A percentile compares a stretch with the other conserved stretches of the same genome.
These are phyloP conservation scores for Caloboletus firmus DNA, from an alignment of 1,284 basidiomycete species.

Conservation along the genomic window DNA sequence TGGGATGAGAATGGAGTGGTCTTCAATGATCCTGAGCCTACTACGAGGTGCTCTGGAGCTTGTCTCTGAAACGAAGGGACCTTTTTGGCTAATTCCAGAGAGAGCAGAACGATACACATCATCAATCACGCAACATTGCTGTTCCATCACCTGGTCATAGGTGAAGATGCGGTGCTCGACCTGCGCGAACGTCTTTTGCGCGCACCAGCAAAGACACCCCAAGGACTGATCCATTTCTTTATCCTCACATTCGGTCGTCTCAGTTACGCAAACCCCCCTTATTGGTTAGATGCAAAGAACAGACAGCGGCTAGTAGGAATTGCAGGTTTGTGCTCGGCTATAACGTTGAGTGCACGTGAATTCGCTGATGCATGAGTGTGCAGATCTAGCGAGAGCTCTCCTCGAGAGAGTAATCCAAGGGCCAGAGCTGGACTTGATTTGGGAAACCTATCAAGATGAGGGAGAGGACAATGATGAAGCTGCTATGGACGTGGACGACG, in stretches of 20 bases:
- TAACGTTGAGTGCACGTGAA: slow-evolving; percentile 1
- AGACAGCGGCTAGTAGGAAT: slow-evolving; percentile 49
- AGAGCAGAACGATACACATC: slow-evolving; percentile 47
- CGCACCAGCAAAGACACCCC: slow-evolving; percentile 54
- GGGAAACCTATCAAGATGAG: slow-evolving; percentile 61
- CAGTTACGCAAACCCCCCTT: slow-evolving; percentile 67
- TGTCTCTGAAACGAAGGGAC: neutral
- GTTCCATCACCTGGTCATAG: slow-evolving; percentile 60
- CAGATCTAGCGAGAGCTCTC: slow-evolving; percentile 68
- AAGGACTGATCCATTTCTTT: slow-evolving; percentile 73
- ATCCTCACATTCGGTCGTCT: slow-evolving; percentile 74
- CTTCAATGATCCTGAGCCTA: slow-evolving; percentile 38
- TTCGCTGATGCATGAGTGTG: slow-evolving; percentile 18
- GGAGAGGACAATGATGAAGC: slow-evolving; percentile 46
- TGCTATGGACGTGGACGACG: slow-evolving; percentile 50
- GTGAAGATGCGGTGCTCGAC: slow-evolving; percentile 44
- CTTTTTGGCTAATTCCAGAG: slow-evolving; percentile 7
- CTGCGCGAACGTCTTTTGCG: slow-evolving; percentile 56
- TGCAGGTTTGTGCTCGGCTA: slow-evolving; percentile 46
- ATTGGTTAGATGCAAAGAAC: slow-evolving; percentile 52
- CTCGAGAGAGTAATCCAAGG: slow-evolving; percentile 75
- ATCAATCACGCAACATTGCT: slow-evolving; percentile 55
- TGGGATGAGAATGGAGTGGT: slow-evolving; percentile 66
- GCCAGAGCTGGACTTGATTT: slow-evolving; percentile 71
- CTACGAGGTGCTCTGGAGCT: slow-evolving; percentile 38